Evolutionary conservation across 202 grass and related monocot species (phyloP), one percentile per base, ranked within the genome.

Genomic region (Bolboschoenoplectus hybrid): DNA sequence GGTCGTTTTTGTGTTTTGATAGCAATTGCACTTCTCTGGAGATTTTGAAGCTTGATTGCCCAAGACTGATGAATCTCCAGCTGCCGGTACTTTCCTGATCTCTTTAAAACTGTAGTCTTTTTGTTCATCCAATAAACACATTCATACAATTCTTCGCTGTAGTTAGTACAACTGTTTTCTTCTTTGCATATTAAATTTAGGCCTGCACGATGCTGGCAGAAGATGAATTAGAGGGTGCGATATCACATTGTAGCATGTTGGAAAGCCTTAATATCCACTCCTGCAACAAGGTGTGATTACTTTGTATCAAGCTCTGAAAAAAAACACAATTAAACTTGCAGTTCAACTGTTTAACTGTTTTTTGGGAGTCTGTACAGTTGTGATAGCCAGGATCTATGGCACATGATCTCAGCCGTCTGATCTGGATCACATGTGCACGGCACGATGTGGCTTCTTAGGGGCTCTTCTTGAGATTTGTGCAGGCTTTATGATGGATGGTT

Each of bases 1-100:
- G 61, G 51, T 69, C 44, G 2, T 84, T 61, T 68, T 14, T 19
- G 8, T 70, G 74, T 89, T 89, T 83, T 74, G 78, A 66, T 87
- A 99, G 97, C 89, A 89, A 91, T 82, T 99, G 97, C 81, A 89
- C 66, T 82, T 92, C 93, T 45, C 74, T 99, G 81, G 97, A 99
- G 89, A 82, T 96, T 76, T 89, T 99, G 86, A 99, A 90, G 86
- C 97, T 99, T 79, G 83, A 96, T 87, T 99, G 97, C 83, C 97
- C 97, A 81, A 94, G 87, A 87, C 88, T 99, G 79, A 74, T 79
- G 17, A 99, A 90, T 36, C 92, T 99, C 60, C 97, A 96, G 75
- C 90, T 99, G 78, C 80, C 92, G 90, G 97, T 99, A 95, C n/a
- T 85, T 73, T 12, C 51, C 52, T 50, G 53, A 78, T 55, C 44